phyloP scores from a whole-genome alignment of 2,329 filamentous ascomycete genomes.

The Apiospora kogelbergensis region DNA sequence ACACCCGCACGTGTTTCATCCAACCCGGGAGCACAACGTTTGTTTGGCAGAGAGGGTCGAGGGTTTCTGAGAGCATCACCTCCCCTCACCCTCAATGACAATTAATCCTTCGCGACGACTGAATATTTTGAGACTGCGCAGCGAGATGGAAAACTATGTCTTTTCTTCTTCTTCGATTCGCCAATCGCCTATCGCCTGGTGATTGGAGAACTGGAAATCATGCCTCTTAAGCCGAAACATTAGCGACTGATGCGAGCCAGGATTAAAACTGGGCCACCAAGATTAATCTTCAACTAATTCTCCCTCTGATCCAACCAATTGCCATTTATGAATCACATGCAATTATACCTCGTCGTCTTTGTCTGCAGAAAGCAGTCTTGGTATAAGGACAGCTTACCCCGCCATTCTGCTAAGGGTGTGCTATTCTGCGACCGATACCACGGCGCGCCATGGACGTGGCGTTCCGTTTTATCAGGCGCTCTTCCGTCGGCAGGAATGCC shows the following conservation, averaged over 20 bases:
- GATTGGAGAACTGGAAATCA: background rate
- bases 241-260: background rate
- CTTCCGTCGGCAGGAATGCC: background rate
- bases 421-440: background rate
- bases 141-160: too few relatives aligned
- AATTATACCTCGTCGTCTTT: too few relatives aligned
- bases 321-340: background rate
- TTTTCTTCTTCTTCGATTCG: background rate
- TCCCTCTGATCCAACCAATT: background rate
- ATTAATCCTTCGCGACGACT: too few relatives aligned
- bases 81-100: too few relatives aligned
- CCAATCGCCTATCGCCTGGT: background rate
- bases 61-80: too few relatives aligned
- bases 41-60: background rate
- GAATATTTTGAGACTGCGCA: too few relatives aligned
- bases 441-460: background rate
- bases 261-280: background rate
- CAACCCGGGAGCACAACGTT: background rate
- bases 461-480: background rate
- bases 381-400: too few relatives aligned
- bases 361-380: too few relatives aligned
- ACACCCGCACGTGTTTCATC: background rate
- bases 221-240: background rate
- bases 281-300: background rate
- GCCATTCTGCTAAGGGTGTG: too few relatives aligned